Base-by-base conservation (phyloP, 108 stramenopile genomes). In the Stephanodiscus minutulus region DNA sequence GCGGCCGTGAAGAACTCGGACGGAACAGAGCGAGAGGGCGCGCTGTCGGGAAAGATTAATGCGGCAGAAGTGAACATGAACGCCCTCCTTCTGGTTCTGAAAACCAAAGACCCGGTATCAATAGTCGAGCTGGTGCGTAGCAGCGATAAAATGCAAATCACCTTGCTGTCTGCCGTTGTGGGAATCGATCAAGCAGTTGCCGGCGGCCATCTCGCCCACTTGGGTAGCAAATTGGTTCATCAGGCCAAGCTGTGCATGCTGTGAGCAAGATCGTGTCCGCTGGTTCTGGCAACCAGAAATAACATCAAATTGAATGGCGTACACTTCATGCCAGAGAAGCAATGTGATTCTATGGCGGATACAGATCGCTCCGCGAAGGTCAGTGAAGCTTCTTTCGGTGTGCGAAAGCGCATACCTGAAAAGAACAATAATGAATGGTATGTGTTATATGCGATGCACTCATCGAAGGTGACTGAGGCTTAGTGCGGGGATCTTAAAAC, bases 201-300 rank as follows among this genome's bases (percentile, higher is more conserved):
- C 5, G 44, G 33, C 1, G 56, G 69, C 39, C 77, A 70, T 53
- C 69, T 78, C 17, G 54, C 64, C 37, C 48, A 61, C 36, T 37
- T 78, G 13, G 59, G 70, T 35, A 70, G 65, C 22, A 71, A 78
- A 66, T 53, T 78, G 70, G 25, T 47, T 20, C 66, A 72, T 31
- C 69, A 72, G 35, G 77, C 55, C 0, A 58, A 73, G 44, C n/a
- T 36, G 2, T 36, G 12, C 10, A 60, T 4, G 59, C 59, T 21
- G 59, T 60, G 36, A 37, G 4, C 20, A 54, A 50, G 46, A 72
- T 52, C 22, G 25, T 20, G 8, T 15, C 24, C 27, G 18, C 24
- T 49, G 24, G 22, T 33, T 21, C 24, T 25, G 0, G 27, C 12
- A 25, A 11, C 29, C 15, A 28, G 15, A 12, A 21, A 13, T 28